Evolutionary conservation across 2,329 filamentous ascomycete species (phyloP).

Genomic region (Malbranchea zuffiana): DNA sequence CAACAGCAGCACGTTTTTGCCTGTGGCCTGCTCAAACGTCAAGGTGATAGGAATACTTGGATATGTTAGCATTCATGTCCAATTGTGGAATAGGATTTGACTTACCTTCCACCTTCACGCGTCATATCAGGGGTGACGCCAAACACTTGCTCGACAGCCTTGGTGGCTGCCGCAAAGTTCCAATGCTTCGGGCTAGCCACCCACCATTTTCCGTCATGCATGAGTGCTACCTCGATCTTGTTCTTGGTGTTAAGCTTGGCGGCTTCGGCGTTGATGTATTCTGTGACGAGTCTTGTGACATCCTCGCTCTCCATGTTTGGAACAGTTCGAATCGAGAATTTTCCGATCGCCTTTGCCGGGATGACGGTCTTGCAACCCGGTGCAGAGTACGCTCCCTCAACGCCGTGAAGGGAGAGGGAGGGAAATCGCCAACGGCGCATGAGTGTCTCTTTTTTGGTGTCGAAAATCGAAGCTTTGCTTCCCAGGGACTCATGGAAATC

Average conservation of each 20-base stretch:
- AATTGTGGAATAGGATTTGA: conserved; percentile 12
- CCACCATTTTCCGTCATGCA: conserved; percentile 98
- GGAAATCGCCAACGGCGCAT: conserved; percentile 96
- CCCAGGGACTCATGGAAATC: conserved; percentile 87
- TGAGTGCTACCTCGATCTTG: conserved; percentile 64
- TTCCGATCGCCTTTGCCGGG: conserved; percentile 92
- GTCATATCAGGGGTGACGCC: conserved; percentile 90
- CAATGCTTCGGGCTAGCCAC: conserved; percentile 94
- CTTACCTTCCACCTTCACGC: conserved; percentile 79
- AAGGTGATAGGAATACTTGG: conserved; percentile 85
- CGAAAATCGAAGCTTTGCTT: conserved; percentile 73
- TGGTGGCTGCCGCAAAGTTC: conserved; percentile 91
- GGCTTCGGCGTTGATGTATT: conserved; percentile 74
- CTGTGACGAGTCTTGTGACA: conserved; percentile 75
- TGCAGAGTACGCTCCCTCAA: conserved; percentile 89
- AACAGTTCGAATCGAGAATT: conserved; percentile 96
- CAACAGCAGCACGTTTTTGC: conserved; percentile 90
- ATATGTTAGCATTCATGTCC: conserved; percentile 17
- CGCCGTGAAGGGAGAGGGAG: conserved; percentile 82
- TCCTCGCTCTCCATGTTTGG: conserved; percentile 91
- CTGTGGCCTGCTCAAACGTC: conserved; percentile 93
- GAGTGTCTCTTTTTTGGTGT: conserved; percentile 80
- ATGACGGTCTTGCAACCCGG: conserved; percentile 97
- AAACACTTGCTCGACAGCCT: conserved; percentile 94
- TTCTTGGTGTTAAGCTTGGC: conserved; percentile 88